Percentiles rank a stretch among this genome's conserved stretches.
Conservation (phyloP, 768 basidiomycete genomes). For the Phlebiopsis gigantea region DNA sequence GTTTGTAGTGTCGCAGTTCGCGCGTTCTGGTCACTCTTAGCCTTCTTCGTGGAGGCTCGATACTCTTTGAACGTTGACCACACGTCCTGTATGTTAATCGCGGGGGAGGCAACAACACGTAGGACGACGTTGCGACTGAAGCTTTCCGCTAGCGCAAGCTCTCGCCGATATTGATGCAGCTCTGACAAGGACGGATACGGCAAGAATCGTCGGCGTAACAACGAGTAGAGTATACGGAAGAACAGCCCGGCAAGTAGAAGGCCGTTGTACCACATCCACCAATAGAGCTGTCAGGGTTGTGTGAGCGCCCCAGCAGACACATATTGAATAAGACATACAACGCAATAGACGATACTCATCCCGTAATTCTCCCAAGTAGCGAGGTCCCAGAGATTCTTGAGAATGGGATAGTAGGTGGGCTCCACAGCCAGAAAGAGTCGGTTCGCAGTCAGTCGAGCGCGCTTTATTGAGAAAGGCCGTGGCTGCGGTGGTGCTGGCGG, state of each 20-base stretch:
- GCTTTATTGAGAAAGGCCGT: slow-evolving; percentile 49
- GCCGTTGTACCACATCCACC: slow-evolving; percentile 60
- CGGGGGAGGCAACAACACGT: slow-evolving; percentile 40
- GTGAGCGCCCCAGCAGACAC: slow-evolving; percentile 1
- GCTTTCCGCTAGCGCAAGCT: slow-evolving; percentile 43
- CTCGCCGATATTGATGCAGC: slow-evolving; percentile 44
- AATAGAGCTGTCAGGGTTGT: slow-evolving; percentile 40
- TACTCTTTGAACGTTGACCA: slow-evolving; percentile 47
- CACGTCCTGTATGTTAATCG: slow-evolving; percentile 44
- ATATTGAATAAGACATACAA: slow-evolving; percentile 32
- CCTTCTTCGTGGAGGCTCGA: slow-evolving; percentile 30
- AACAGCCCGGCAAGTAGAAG: slow-evolving; percentile 49
- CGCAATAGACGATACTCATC: slow-evolving; percentile 45
- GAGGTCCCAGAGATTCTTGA: slow-evolving; percentile 33
- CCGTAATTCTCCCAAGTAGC: slow-evolving; percentile 52
- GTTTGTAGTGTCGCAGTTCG: background rate
- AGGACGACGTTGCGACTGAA: slow-evolving; percentile 46
- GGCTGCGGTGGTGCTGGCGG: slow-evolving; percentile 35
- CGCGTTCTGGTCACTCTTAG: slow-evolving; percentile 20
- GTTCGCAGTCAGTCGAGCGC: slow-evolving; percentile 45
- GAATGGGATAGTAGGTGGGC: slow-evolving; percentile 44
- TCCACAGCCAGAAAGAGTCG: slow-evolving; percentile 50
- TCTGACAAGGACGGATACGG: slow-evolving; percentile 52
- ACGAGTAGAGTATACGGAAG: slow-evolving; percentile 40
- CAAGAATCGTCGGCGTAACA: slow-evolving; percentile 44